A percentile compares a stretch with the other conserved stretches of the same genome.
phyloP scores from a whole-genome alignment of 345 rosid genomes.

The Eucalyptus microcorys region DNA sequence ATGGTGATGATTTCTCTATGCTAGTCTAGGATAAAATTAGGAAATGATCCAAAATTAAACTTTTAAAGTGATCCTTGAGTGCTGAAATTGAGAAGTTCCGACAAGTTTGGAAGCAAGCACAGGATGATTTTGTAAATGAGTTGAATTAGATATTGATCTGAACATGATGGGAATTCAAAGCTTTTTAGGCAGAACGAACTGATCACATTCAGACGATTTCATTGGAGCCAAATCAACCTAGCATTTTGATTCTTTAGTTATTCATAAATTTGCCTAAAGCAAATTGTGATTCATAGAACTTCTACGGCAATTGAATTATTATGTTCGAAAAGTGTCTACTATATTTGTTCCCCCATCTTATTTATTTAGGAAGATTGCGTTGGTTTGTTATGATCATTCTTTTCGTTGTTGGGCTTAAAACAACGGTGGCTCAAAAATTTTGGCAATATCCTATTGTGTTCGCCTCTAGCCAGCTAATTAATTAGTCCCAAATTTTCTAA shows the following conservation, averaged over 20 bases:
- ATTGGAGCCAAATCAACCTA: rapidly evolving
- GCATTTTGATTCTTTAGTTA: not conserved
- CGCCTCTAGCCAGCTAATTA: too few species aligned
- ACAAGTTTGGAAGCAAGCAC: not conserved
- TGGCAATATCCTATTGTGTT: too few species aligned
- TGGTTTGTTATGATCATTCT: too few species aligned
- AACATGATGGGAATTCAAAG: rapidly evolving
- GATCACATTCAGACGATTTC: not conserved
- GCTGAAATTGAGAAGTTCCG: not conserved
- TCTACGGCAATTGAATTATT: too few species aligned
- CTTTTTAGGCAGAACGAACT: rapidly evolving
- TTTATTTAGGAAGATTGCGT: too few species aligned
- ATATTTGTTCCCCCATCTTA: too few species aligned
- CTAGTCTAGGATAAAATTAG: not conserved
- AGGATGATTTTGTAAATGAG: not conserved
- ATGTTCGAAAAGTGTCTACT: too few species aligned
- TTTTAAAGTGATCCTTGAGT: not conserved
- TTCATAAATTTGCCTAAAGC: not conserved
- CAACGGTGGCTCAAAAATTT: too few species aligned
- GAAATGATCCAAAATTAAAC: not conserved
- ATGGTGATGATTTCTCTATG: not conserved
- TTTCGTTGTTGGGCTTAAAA: too few species aligned
- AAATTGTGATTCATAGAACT: too few species aligned
- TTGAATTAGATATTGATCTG: not conserved
- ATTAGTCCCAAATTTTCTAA: too few species aligned